Percentiles rank a stretch among this genome's conserved stretches.
Evolutionary conservation across 106 monocot genomes (phyloP).

Genomic region (Platanthera guangdongensis): DNA sequence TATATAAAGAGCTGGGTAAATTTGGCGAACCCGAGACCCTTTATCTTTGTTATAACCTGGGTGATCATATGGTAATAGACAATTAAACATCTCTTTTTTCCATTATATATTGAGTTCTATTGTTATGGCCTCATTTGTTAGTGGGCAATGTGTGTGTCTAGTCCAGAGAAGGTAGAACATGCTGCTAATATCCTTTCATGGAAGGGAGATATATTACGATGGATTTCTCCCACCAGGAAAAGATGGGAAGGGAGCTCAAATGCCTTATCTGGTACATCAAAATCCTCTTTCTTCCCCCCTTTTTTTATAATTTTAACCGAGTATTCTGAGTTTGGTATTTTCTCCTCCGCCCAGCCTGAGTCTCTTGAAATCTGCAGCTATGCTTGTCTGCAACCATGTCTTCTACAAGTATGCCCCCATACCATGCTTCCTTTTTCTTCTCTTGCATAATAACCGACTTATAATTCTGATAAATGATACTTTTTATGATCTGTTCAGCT

Average conservation of each 20-base stretch:
- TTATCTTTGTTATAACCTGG: too few species aligned
- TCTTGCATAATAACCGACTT: neutral
- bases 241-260: constrained; percentile 86
- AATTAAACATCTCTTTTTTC: too few species aligned
- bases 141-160: too few species aligned
- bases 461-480: neutral
- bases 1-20: too few species aligned
- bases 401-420: constrained; percentile 73
- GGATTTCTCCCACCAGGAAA: constrained; percentile 62
- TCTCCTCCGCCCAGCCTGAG: constrained; percentile 46
- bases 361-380: constrained; percentile 51
- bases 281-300: too few species aligned
- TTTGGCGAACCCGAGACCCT: too few species aligned
- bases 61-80: too few species aligned
- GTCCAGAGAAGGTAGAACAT: too few species aligned
- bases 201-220: constrained; percentile 24
- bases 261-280: constrained; percentile 98
- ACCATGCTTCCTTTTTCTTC: neutral
- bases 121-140: too few species aligned
- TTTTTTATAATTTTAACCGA: neutral
- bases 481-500: constrained; percentile 20
- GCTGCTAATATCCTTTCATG: too few species aligned
- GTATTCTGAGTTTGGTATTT: neutral
- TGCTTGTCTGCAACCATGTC: constrained; percentile 79
- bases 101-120: too few species aligned